Conservation (phyloP, 495 filamentous ascomycete genomes). For the Aspergillus heteromorphus region DNA sequence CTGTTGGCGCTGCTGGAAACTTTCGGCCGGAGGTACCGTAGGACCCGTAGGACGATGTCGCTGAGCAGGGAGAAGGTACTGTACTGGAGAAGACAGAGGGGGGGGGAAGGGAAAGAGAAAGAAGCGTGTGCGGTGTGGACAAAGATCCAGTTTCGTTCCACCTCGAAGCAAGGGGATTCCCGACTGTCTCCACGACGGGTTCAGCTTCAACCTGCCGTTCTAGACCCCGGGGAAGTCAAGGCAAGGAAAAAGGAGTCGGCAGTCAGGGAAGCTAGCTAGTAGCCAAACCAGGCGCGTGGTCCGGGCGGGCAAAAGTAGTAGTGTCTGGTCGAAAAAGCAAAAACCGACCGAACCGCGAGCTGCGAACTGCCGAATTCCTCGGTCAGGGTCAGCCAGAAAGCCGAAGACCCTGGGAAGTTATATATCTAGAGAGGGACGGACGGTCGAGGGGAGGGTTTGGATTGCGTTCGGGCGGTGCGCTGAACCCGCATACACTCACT, state of each 20-base stretch:
- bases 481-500: no score
- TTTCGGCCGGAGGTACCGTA: neutral
- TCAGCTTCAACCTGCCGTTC: conserved; percentile 1
- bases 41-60: neutral
- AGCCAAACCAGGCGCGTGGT: neutral
- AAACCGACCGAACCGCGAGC: neutral
- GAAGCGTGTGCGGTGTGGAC: conserved; percentile 3
- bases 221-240: neutral
- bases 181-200: conserved; percentile 1
- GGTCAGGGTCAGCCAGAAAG: neutral
- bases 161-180: conserved; percentile 14
- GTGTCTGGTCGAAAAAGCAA: neutral
- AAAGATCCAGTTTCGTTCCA: neutral
- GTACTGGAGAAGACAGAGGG: no score
- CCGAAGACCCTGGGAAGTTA: neutral
- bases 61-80: conserved; percentile 9
- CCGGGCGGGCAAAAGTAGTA: neutral
- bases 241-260: neutral
- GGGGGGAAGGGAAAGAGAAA: conserved; percentile 1
- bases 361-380: neutral
- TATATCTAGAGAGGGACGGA: neutral
- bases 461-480: no score
- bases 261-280: neutral
- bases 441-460: no score
- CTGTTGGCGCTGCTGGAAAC: neutral